A percentile compares a stretch with the other conserved stretches of the same genome.
These are phyloP conservation scores for Fusarium succisae DNA, from an alignment of 2,329 filamentous ascomycete species.

Conservation along the genomic window DNA sequence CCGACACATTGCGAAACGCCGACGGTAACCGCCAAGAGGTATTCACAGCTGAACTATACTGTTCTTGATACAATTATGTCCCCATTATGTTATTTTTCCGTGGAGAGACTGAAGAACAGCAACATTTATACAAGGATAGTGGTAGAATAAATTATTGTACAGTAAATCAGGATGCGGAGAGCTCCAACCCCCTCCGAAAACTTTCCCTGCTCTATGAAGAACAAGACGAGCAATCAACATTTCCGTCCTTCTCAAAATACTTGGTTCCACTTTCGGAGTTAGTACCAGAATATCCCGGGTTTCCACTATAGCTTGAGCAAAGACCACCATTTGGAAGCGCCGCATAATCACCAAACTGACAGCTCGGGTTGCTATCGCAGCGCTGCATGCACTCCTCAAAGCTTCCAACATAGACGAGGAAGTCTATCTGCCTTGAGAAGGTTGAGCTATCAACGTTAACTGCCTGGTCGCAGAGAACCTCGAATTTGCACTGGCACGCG, in stretches of 20 bases:
- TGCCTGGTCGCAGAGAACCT: background rate
- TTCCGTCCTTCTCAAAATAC: background rate
- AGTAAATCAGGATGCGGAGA: fast-evolving
- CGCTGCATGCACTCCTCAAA: background rate
- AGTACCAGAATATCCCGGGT: background rate
- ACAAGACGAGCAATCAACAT: background rate
- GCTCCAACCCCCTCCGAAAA: fast-evolving
- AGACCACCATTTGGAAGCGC: background rate
- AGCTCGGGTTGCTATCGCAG: background rate
- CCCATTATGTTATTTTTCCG: no score
- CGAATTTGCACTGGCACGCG: background rate
- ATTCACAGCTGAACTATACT: background rate
- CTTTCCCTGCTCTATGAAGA: background rate
- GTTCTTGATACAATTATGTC: background rate
- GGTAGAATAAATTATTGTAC: fast-evolving
- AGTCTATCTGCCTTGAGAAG: fast-evolving
- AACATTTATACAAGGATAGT: background rate
- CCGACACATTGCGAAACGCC: background rate
- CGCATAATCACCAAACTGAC: background rate
- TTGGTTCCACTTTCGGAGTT: fast-evolving
- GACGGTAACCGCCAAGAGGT: background rate
- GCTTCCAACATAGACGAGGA: background rate
- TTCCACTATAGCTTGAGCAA: background rate
- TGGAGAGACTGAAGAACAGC: no score
- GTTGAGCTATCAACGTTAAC: fast-evolving